A percentile compares a stretch with the other conserved stretches of the same genome.
phyloP scores from a whole-genome alignment of 441 rosid genomes.

The Gossypium davidsonii region DNA sequence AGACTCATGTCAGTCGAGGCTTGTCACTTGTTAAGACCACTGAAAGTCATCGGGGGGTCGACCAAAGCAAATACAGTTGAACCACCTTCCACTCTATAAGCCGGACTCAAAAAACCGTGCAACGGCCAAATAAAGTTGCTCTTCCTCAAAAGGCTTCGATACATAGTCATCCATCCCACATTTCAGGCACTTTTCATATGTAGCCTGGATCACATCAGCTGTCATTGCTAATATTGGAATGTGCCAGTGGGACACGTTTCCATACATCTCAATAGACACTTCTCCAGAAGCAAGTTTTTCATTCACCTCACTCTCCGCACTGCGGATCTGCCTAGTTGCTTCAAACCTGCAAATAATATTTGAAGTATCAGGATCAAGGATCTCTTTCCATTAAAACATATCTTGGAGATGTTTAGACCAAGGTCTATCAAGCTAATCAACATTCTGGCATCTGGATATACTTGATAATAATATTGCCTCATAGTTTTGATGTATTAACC shows the following conservation, averaged over 20 bases:
- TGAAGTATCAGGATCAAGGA: conserved; percentile 6
- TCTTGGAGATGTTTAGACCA: not conserved
- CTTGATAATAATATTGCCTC: not conserved
- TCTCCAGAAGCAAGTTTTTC: conserved; percentile 47
- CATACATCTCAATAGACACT: conserved; percentile 32
- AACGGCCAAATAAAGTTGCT: conserved; percentile 73
- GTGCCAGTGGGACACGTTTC: conserved; percentile 50
- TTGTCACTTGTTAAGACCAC: conserved; percentile 17
- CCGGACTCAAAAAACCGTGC: conserved; percentile 58
- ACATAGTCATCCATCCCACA: conserved; percentile 94
- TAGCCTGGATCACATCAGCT: conserved; percentile 87
- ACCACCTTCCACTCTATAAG: conserved; percentile 21
- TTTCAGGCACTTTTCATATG: conserved; percentile 60
- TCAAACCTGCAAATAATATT: conserved; percentile 47
- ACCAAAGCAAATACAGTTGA: conserved; percentile 13
- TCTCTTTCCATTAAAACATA: not conserved
- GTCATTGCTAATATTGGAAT: conserved; percentile 91
- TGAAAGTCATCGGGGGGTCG: conserved; percentile 15
- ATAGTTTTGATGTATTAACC: not conserved
- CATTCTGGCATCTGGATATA: not conserved
- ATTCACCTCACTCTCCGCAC: conserved; percentile 49
- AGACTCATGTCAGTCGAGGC: conserved; percentile 5
- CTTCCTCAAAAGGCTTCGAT: conserved; percentile 82
- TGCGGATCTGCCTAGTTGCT: conserved; percentile 73
- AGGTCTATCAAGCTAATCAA: not conserved